Evolutionary conservation across 2,329 filamentous ascomycete genomes (phyloP).

Genomic region (Zasmidium citrigriseum): DNA sequence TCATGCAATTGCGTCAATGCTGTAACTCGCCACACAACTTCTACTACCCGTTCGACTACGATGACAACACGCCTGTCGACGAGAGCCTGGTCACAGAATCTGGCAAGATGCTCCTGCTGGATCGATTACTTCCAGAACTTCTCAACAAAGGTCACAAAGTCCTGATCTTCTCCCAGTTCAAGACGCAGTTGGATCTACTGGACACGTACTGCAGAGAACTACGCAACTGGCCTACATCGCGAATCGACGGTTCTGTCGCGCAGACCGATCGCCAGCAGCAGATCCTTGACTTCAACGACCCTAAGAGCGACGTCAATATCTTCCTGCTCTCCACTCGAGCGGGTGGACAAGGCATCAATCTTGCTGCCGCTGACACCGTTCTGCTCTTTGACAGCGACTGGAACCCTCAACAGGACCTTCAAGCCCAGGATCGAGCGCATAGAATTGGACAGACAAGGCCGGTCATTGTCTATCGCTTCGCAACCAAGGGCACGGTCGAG

Average conservation of each 20-base stretch:
- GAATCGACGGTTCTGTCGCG: constrained; percentile 85
- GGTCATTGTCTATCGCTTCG: constrained; percentile 90
- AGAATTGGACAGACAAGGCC: constrained; percentile 91
- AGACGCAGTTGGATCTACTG: constrained; percentile 86
- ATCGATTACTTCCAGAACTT: constrained; percentile 76
- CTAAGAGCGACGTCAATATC: constrained; percentile 54
- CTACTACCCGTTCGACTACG: constrained; percentile 79
- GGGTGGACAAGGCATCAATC: constrained; percentile 92
- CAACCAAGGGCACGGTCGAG: constrained; percentile 90
- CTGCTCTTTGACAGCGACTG: constrained; percentile 89
- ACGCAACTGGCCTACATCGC: constrained; percentile 76
- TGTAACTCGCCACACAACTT: constrained; percentile 97
- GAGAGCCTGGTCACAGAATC: constrained; percentile 82
- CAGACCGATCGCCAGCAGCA: constrained; percentile 59
- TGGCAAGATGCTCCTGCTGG: constrained; percentile 93
- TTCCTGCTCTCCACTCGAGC: constrained; percentile 90
- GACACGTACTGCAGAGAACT: constrained; percentile 82
- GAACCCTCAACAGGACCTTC: constrained; percentile 96
- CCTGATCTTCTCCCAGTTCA: constrained; percentile 95
- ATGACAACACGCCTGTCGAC: constrained; percentile 63
- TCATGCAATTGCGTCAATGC: constrained; percentile 87
- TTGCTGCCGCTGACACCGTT: constrained; percentile 87
- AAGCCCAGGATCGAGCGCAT: constrained; percentile 93
- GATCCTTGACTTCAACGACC: constrained; percentile 52
- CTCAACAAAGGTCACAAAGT: constrained; percentile 81